Evolutionary conservation across 1,284 basidiomycete species (phyloP).

Genomic region (Sparassis latifolia): DNA sequence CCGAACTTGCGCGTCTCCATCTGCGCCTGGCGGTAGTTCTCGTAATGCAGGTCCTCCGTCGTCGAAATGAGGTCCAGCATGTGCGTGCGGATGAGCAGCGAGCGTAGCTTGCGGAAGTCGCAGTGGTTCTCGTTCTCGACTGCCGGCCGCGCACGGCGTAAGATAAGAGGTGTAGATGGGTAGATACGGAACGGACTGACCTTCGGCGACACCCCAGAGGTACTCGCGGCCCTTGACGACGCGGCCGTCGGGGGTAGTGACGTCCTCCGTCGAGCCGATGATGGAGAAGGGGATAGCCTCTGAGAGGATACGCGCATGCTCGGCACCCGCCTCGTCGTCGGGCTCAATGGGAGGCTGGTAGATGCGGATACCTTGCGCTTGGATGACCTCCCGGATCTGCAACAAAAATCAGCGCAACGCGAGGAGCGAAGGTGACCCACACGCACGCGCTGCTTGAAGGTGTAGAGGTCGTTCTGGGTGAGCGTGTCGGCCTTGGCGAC

Average conservation of each 20-base stretch:
- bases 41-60: slow-evolving; percentile 96
- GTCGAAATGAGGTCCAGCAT: slow-evolving; percentile 98
- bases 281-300: slow-evolving; percentile 98
- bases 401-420: slow-evolving; percentile 6
- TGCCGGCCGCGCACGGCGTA: slow-evolving; percentile 21
- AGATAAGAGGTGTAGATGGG: slow-evolving; percentile 1
- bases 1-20: slow-evolving; percentile 99
- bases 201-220: slow-evolving; percentile 99
- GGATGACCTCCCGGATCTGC: slow-evolving; percentile 86
- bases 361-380: slow-evolving; percentile 89
- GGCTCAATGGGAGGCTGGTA: slow-evolving; percentile 91
- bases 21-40: slow-evolving; percentile 96
- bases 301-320: slow-evolving; percentile 83
- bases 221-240: slow-evolving; percentile 97
- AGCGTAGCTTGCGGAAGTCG: slow-evolving; percentile 97
- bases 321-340: slow-evolving; percentile 85
- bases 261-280: slow-evolving; percentile 95
- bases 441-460: slow-evolving; percentile 90
- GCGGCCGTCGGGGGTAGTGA: slow-evolving; percentile 86
- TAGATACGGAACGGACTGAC: slow-evolving; percentile 33
- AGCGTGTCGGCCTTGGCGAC: slow-evolving; percentile 96
- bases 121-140: slow-evolving; percentile 99
- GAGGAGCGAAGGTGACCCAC: not conserved
- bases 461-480: slow-evolving; percentile 85
- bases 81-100: slow-evolving; percentile 93